A percentile compares a stretch with the other conserved stretches of the same genome.
Conservation (phyloP, 2,329 filamentous ascomycete genomes). For the Cladosporium sp. region DNA sequence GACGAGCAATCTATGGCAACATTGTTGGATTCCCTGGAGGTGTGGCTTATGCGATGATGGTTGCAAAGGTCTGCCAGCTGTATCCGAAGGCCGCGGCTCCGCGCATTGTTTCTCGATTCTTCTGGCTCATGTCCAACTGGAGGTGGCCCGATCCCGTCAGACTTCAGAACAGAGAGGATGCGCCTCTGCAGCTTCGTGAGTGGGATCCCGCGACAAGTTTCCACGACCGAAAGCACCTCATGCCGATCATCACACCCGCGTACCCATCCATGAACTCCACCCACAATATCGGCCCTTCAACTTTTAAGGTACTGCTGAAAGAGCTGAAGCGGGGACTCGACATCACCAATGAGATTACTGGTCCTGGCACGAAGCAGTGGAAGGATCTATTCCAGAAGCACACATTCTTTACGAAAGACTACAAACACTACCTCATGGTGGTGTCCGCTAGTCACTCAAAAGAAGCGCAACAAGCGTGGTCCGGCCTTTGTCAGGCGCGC, state of each 20-base stretch:
- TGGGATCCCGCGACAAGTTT: slow-evolving; percentile 93
- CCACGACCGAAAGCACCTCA: slow-evolving; percentile 78
- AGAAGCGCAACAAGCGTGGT: slow-evolving; percentile 82
- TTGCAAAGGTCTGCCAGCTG: slow-evolving; percentile 90
- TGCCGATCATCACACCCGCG: slow-evolving; percentile 97
- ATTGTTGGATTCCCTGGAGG: slow-evolving; percentile 96
- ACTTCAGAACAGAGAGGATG: slow-evolving; percentile 81
- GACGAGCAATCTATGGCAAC: slow-evolving; percentile 89
- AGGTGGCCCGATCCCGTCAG: slow-evolving; percentile 91
- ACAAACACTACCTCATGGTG: slow-evolving; percentile 93
- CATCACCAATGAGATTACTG: slow-evolving; percentile 74
- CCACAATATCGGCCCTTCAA: slow-evolving; percentile 86
- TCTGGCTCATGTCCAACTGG: slow-evolving; percentile 86
- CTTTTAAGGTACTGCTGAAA: slow-evolving; percentile 74
- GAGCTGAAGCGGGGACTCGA: slow-evolving; percentile 76
- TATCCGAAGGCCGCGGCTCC: slow-evolving; percentile 90
- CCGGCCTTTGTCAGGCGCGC: slow-evolving; percentile 90
- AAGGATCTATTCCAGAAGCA: slow-evolving; percentile 85
- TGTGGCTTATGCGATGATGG: slow-evolving; percentile 97
- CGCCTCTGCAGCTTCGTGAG: slow-evolving; percentile 73
- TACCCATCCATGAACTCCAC: slow-evolving; percentile 98
- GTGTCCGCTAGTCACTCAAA: slow-evolving; percentile 77
- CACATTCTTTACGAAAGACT: slow-evolving; percentile 86
- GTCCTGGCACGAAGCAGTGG: slow-evolving; percentile 69
- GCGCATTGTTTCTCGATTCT: slow-evolving; percentile 90